phyloP scores from a whole-genome alignment of 257 asterid genomes.

The Penstemon eatonii region DNA sequence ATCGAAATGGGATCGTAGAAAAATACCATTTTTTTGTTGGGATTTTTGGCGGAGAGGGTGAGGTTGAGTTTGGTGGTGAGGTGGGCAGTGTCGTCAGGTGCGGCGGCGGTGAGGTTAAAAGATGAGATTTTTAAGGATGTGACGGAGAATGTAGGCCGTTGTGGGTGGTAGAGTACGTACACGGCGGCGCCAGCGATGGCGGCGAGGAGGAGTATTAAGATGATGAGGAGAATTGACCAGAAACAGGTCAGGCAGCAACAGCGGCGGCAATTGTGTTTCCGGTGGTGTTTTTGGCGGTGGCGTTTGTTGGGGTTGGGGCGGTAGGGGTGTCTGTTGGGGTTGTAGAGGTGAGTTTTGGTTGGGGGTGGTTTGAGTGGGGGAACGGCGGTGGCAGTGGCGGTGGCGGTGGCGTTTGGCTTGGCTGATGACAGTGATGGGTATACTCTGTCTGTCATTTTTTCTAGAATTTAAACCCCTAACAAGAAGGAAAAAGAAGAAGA shows the following conservation, averaged over 20 bases:
- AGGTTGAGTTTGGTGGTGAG: conserved; percentile 16
- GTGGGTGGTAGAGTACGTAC: conserved; percentile 32
- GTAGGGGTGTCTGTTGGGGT: conserved; percentile 26
- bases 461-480: neutral
- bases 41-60: conserved; percentile 18
- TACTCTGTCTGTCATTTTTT: conserved; percentile 12
- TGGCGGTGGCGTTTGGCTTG: conserved; percentile 8
- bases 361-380: neutral
- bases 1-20: conserved; percentile 18
- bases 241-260: conserved; percentile 24
- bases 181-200: conserved; percentile 23
- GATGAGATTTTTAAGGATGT: conserved; percentile 20
- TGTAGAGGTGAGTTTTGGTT: conserved; percentile 23
- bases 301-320: neutral
- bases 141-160: conserved; percentile 28
- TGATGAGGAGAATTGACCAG: conserved; percentile 28
- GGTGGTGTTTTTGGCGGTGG: neutral
- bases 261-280: conserved; percentile 19
- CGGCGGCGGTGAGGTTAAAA: conserved; percentile 19
- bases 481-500: neutral
- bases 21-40: conserved; percentile 17
- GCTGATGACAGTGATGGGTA: neutral
- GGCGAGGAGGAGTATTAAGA: conserved; percentile 22
- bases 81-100: conserved; percentile 17
- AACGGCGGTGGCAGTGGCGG: conserved; percentile 11